Evolutionary conservation across 306 rosid genomes (phyloP).

Genomic region (Dryas alaskensis): DNA sequence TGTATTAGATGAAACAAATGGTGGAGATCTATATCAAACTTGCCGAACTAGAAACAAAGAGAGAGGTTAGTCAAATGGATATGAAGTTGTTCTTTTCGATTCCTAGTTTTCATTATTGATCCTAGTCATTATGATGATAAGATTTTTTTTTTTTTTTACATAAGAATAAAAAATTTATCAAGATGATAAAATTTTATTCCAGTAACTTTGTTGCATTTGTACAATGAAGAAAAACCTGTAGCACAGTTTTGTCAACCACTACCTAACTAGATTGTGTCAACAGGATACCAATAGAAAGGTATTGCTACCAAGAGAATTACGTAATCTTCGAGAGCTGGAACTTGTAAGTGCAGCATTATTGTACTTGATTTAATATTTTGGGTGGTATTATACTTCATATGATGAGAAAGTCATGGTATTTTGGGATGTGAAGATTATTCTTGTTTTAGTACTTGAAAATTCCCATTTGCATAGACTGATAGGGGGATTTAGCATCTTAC

Average conservation of each 20-base stretch:
- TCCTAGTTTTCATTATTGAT: slow-evolving; percentile 21
- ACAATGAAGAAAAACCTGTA: slow-evolving; percentile 4
- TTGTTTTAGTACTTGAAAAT: neutral
- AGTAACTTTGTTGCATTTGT: slow-evolving; percentile 10
- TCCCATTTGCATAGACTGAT: neutral
- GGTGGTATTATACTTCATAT: neutral
- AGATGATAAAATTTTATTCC: neutral
- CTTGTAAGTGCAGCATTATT: slow-evolving; percentile 52
- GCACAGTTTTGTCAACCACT: slow-evolving; percentile 8
- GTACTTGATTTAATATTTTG: slow-evolving; percentile 1
- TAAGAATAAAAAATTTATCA: no score
- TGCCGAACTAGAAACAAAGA: slow-evolving; percentile 88
- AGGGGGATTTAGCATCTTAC: neutral
- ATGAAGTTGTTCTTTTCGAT: slow-evolving; percentile 17
- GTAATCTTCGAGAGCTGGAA: slow-evolving; percentile 67
- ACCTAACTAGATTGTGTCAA: slow-evolving; percentile 35
- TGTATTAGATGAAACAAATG: slow-evolving; percentile 79
- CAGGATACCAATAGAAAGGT: slow-evolving; percentile 85
- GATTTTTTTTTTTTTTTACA: no score
- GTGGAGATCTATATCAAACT: slow-evolving; percentile 94
- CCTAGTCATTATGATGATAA: slow-evolving; percentile 7
- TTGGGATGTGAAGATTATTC: neutral
- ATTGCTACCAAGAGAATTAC: slow-evolving; percentile 80
- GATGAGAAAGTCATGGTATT: neutral
- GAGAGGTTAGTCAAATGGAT: slow-evolving; percentile 52